phyloP scores from a whole-genome alignment of 345 rosid species.

The Boechera retrofracta region DNA sequence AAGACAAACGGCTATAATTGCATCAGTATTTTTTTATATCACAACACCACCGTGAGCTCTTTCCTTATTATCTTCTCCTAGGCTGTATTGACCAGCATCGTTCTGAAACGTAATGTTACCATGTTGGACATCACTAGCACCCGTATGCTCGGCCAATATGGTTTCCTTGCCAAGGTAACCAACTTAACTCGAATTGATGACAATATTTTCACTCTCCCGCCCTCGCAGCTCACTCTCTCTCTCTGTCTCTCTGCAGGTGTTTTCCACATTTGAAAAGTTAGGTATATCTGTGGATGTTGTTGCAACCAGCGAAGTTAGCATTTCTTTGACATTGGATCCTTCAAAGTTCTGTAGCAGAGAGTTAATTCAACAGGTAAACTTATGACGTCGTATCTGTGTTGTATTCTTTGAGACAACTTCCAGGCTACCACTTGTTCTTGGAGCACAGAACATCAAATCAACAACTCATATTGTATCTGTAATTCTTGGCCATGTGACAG shows the following conservation, averaged over 20 bases:
- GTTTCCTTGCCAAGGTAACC: conserved; percentile 87
- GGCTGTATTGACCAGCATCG: conserved; percentile 93
- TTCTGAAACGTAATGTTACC: conserved; percentile 86
- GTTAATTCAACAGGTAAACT: conserved; percentile 68
- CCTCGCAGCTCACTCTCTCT: background rate
- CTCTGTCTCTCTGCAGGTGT: conserved; percentile 58
- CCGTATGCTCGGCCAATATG: conserved; percentile 94
- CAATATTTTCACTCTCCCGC: background rate
- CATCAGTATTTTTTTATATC: background rate
- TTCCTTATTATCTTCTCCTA: conserved; percentile 40
- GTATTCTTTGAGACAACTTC: background rate
- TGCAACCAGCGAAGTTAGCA: conserved; percentile 44
- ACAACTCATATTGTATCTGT: conserved; percentile 7
- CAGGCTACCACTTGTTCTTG: background rate
- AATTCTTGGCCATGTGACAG: conserved; percentile 43
- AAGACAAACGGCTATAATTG: conserved; percentile 7
- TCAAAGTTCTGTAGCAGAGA: conserved; percentile 91
- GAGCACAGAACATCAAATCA: background rate
- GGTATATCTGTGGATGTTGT: too few relatives aligned
- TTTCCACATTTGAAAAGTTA: conserved; percentile 65
- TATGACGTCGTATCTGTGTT: background rate
- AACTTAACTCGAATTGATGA: background rate
- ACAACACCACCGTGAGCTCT: background rate
- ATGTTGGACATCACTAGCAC: conserved; percentile 92
- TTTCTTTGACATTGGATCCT: conserved; percentile 90